These are phyloP conservation scores for Hypholoma sublateritium DNA, from an alignment of 768 basidiomycete genomes.

Conservation along the genomic window DNA sequence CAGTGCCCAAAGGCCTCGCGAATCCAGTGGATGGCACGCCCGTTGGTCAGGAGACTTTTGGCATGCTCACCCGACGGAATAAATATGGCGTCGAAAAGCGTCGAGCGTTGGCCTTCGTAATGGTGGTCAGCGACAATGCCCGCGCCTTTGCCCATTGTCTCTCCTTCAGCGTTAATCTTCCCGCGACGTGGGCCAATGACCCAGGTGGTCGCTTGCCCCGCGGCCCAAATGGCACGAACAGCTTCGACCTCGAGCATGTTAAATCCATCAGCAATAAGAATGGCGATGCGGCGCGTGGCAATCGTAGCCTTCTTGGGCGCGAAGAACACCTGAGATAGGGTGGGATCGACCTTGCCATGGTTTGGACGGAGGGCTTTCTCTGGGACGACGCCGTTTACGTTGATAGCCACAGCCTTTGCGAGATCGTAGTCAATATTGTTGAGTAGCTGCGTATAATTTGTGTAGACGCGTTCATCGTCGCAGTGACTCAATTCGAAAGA, in stretches of 20 bases:
- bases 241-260: slow-evolving; percentile 56
- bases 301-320: slow-evolving; percentile 57
- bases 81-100: slow-evolving; percentile 80
- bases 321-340: slow-evolving; percentile 62
- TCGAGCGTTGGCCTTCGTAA: slow-evolving; percentile 78
- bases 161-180: slow-evolving; percentile 37
- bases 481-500: slow-evolving; percentile 86
- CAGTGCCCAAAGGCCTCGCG: slow-evolving; percentile 86
- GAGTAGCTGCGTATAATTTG: slow-evolving; percentile 63
- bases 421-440: slow-evolving; percentile 76
- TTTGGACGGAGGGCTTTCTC: slow-evolving; percentile 49
- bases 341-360: slow-evolving; percentile 53
- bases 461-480: slow-evolving; percentile 71
- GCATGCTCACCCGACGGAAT: slow-evolving; percentile 73
- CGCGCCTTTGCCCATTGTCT: slow-evolving; percentile 21
- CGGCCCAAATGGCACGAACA: slow-evolving; percentile 52
- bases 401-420: slow-evolving; percentile 64
- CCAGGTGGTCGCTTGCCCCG: slow-evolving; percentile 56
- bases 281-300: slow-evolving; percentile 68
- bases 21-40: slow-evolving; percentile 78
- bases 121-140: slow-evolving; percentile 63
- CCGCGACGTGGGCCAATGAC: slow-evolving; percentile 71
- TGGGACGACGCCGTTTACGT: slow-evolving; percentile 62
- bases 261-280: slow-evolving; percentile 78
- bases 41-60: slow-evolving; percentile 57